A percentile compares a stretch with the other conserved stretches of the same genome.
phyloP scores from a whole-genome alignment of 2,329 filamentous ascomycete species.

The Myriosclerotinia curreyana region DNA sequence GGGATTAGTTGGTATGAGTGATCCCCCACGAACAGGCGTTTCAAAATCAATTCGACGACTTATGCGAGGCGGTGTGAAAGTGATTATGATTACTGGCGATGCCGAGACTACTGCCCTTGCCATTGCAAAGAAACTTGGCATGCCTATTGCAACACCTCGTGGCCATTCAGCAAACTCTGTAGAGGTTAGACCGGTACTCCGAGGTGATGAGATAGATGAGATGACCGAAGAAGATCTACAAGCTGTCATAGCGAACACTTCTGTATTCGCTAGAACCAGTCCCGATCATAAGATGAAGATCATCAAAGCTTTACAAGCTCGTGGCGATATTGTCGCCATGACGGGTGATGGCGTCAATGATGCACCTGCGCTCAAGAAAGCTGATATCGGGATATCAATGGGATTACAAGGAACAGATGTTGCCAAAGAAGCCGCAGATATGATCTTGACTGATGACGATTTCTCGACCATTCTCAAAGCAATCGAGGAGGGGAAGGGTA shows the following conservation, averaged over 20 bases:
- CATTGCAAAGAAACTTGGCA: slow-evolving; percentile 92
- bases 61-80: slow-evolving; percentile 91
- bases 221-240: slow-evolving; percentile 86
- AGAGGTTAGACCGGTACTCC: slow-evolving; percentile 68
- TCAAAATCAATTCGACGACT: slow-evolving; percentile 83
- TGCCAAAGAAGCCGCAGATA: slow-evolving; percentile 92
- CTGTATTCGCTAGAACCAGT: slow-evolving; percentile 92
- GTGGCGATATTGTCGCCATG: slow-evolving; percentile 97
- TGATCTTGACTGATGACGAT: slow-evolving; percentile 87
- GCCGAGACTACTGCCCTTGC: slow-evolving; percentile 92
- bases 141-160: slow-evolving; percentile 65
- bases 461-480: slow-evolving; percentile 89
- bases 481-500: slow-evolving; percentile 98
- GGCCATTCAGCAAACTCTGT: slow-evolving; percentile 54
- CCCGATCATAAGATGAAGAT: slow-evolving; percentile 99
- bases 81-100: slow-evolving; percentile 99
- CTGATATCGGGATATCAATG: slow-evolving; percentile 98
- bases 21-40: slow-evolving; percentile 88
- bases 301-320: slow-evolving; percentile 81
- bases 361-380: slow-evolving; percentile 92
- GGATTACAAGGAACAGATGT: slow-evolving; percentile 92
- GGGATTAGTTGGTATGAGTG: slow-evolving; percentile 94
- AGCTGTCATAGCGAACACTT: slow-evolving; percentile 80
- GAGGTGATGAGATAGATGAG: slow-evolving; percentile 86
- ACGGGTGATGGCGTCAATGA: slow-evolving; percentile 98